Base-by-base conservation (phyloP, 306 rosid genomes). In the Leucaena leucocephala region DNA sequence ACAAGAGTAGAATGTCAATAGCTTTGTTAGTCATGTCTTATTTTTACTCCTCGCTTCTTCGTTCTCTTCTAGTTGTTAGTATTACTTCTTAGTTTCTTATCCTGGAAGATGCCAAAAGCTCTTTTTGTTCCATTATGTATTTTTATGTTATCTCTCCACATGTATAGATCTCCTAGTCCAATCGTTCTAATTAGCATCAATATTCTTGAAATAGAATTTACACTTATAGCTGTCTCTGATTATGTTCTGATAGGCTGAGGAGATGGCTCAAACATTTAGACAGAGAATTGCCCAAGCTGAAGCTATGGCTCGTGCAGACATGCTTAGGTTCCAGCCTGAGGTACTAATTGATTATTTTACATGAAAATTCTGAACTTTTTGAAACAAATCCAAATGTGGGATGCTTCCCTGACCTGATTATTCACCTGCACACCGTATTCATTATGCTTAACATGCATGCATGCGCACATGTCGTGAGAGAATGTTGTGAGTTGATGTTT, bases 281-380 rank as follows among this genome's bases (percentile, higher is more conserved):
- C 97, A 95, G 88, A 95, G 98, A 88, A 92, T 92, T 22, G 98
- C 97, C 68, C 98, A 95, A 83, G 97, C 98, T 9, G 98, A 92
- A 88, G 98, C 98, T n/a, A 91, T 95, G 97, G 98, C 98, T 75
- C 97, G 92, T 49, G 98, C 93, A 16, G 98, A 88, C 78, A 91
- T 94, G 97, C 97, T 93, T 77, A 84, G 93, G 62, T 93, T 93
- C 88, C 99, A 91, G 76, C 96, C 96, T 10, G 93, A 95, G 98
- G 97, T 94, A 87, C 74, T 75, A 80, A 10, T 49, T 80, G 42
- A 85, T 72, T 71, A 38, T 78, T 76, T 76, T 72, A 39, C 58
- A 57, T 69, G 12, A 39, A 59, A 71, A 68, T 44, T 69, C 68
- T 74, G 68, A 36, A 54, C 21, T 21, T 69, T 69, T 44, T 45